Evolutionary conservation across 2,329 filamentous ascomycete genomes (phyloP).

Genomic region (Dissoconium aciculare): DNA sequence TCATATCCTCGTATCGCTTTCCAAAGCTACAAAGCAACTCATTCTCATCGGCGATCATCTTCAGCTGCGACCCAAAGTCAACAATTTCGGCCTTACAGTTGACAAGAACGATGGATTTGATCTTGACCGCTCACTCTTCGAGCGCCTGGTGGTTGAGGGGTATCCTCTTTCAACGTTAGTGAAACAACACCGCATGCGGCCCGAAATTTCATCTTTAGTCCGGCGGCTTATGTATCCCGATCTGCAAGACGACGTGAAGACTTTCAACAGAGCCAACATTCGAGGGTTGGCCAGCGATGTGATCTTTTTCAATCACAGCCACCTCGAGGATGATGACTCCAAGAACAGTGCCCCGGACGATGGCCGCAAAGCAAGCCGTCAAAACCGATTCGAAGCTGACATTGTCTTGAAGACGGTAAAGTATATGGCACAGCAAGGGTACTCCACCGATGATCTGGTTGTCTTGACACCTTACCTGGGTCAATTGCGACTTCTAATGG

Average conservation of each 20-base stretch:
- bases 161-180: slow-evolving; percentile 30
- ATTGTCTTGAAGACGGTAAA: slow-evolving; percentile 47
- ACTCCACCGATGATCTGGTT: slow-evolving; percentile 46
- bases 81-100: slow-evolving; percentile 40
- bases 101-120: slow-evolving; percentile 35
- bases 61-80: slow-evolving; percentile 45
- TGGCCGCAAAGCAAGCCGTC: slow-evolving; percentile 12
- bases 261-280: slow-evolving; percentile 31
- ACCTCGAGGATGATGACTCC: too few species aligned
- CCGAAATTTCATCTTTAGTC: slow-evolving; percentile 45
- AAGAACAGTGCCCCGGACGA: slow-evolving; percentile 17
- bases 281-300: slow-evolving; percentile 37
- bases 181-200: slow-evolving; percentile 51
- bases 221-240: slow-evolving; percentile 42
- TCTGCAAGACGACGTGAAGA: slow-evolving; percentile 36
- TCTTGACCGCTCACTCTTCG: slow-evolving; percentile 47
- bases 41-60: slow-evolving; percentile 51
- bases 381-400: slow-evolving; percentile 45
- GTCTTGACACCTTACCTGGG: slow-evolving; percentile 52
- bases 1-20: slow-evolving; percentile 44
- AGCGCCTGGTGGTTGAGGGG: slow-evolving; percentile 34
- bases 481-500: slow-evolving; percentile 39
- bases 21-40: slow-evolving; percentile 45
- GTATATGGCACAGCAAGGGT: slow-evolving; percentile 53
- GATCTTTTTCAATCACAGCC: slow-evolving; percentile 45